phyloP scores from a whole-genome alignment of 495 filamentous ascomycete genomes.

The Emericellopsis terricola region DNA sequence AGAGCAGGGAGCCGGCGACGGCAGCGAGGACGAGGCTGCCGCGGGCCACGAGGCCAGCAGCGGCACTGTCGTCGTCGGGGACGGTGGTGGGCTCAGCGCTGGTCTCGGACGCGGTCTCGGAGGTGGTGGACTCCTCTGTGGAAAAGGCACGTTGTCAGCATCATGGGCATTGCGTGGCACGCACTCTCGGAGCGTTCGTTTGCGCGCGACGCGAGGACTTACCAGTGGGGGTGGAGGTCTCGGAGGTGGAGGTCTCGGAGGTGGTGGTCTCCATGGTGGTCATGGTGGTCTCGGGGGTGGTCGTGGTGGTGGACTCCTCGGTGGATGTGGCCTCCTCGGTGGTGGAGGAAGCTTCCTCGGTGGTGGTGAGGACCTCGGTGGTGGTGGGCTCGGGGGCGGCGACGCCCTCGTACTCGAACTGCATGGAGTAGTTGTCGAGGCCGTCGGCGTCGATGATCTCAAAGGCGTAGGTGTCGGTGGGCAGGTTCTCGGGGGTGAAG shows the following conservation, averaged over 20 bases:
- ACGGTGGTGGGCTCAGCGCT: not conserved
- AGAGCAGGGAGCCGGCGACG: not conserved
- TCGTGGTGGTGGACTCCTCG: conserved; percentile 9
- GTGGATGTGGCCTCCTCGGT: conserved; percentile 8
- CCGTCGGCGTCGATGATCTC: conserved; percentile 14
- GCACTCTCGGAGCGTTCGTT: no score
- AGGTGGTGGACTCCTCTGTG: no score
- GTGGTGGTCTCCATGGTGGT: conserved; percentile 3
- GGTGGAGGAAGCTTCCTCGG: conserved; percentile 2
- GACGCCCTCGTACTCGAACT: conserved; percentile 16
- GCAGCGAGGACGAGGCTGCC: not conserved
- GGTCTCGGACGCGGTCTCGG: not conserved
- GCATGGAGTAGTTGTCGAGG: conserved; percentile 22
- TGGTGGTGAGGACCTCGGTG: conserved; percentile 1
- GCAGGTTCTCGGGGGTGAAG: conserved; percentile 10
- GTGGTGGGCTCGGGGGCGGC: conserved; percentile 7
- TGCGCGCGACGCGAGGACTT: no score
- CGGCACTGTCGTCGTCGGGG: not conserved
- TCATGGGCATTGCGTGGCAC: no score
- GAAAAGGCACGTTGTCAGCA: no score
- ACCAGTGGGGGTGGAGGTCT: conserved; percentile 3
- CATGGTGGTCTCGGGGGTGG: conserved; percentile 7
- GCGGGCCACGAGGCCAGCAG: not conserved
- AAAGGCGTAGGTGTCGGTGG: conserved; percentile 25
- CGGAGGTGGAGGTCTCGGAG: not conserved